Base-by-base conservation (phyloP, 1,139 yeast genomes). In the Suhomyces terraborum region DNA sequence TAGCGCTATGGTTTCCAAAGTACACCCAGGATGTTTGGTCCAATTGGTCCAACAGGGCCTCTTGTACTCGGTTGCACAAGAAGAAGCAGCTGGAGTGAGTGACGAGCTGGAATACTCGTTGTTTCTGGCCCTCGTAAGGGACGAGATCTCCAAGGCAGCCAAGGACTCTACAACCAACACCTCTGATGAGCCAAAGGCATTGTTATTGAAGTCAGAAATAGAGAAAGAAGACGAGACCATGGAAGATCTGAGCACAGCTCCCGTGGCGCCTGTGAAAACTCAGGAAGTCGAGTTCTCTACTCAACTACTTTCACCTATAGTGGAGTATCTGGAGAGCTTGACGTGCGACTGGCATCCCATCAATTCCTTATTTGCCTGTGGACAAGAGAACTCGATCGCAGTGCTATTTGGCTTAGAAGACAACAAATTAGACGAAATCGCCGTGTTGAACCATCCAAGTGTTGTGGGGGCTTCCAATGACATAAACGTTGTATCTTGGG, bases 21-120 rank as follows among this genome's bases (percentile, higher is more conserved):
- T 72, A 14, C 65, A 62, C 35, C 75, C 85, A 3, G 98, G 98
- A 1, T 79, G 88, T 45, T 67, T 91, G 19, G 95, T 91, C 9
- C 80, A 80, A 54, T 66, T 91, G 38, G 83, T 91, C 1, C 97
- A 91, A 55, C 86, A 83, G 58, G 98, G 98, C 1, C 79, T 91
- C 20, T 73, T 89, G 43, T 87, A 83, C 56, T 69, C 73, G 16
- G 49, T 70, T 31, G 66, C 71, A 1, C 70, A 70, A 45, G 52
- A 54, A 12, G 68, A 67, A 13, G 47, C 59, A 10, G 40, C 43
- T 2, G 43, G 35, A 4, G 8, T 18, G 17, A 10, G 16, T 9
- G 26, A 10, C 2, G 41, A 27, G 9, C 41, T 59, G 33, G 49
- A 50, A 12, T 53, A 61, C 31, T 50, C 68, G 17, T 53, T 69